A percentile compares a stretch with the other conserved stretches of the same genome.
phyloP scores from a whole-genome alignment of 2,329 filamentous ascomycete species.

The Incumbomyces delicatus region DNA sequence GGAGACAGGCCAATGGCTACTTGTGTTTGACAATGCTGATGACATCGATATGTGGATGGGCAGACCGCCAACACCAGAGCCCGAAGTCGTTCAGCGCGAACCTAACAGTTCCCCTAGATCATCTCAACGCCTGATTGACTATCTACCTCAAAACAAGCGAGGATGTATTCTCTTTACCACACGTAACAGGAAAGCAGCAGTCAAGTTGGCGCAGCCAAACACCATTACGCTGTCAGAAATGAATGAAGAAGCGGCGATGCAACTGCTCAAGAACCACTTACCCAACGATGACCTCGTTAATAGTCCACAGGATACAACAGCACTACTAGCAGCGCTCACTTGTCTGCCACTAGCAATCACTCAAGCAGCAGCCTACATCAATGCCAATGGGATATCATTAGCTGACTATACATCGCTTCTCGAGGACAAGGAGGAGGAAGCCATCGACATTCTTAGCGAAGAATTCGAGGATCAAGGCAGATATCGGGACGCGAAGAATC shows the following conservation, averaged over 20 bases:
- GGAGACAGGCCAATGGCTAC: conserved; percentile 13
- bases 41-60: conserved; percentile 10
- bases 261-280: background rate
- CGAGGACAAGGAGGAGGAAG: conserved; percentile 18
- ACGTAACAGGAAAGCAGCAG: conserved; percentile 12
- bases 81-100: background rate
- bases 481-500: conserved; percentile 24
- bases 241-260: conserved; percentile 10
- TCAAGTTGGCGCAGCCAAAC: conserved; percentile 1
- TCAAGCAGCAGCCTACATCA: conserved; percentile 20
- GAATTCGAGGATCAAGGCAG: conserved; percentile 25
- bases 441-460: conserved; percentile 24
- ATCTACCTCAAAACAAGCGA: conserved; percentile 13
- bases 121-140: conserved; percentile 4
- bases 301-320: background rate
- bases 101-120: background rate
- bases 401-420: conserved; percentile 17
- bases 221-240: conserved; percentile 7
- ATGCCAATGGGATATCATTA: conserved; percentile 9
- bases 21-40: conserved; percentile 20
- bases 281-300: background rate
- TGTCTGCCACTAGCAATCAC: conserved; percentile 22
- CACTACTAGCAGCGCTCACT: conserved; percentile 16
- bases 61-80: background rate
- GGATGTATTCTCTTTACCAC: conserved; percentile 20